A percentile compares a stretch with the other conserved stretches of the same genome.
phyloP scores from a whole-genome alignment of 768 basidiomycete genomes.

The Pleurotus platypus region DNA sequence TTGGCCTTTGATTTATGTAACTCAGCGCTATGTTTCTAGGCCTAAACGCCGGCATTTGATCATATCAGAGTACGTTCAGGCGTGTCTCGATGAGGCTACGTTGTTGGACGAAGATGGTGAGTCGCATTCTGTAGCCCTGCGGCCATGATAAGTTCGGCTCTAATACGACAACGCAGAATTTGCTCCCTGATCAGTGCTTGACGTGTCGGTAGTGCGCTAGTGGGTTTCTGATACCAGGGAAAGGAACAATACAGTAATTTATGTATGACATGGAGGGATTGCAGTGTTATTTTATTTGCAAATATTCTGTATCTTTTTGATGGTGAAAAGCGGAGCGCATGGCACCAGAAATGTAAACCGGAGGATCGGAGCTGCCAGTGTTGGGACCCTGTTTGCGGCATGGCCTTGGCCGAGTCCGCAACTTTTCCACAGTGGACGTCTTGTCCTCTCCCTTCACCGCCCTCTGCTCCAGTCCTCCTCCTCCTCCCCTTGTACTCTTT shows the following conservation, averaged over 20 bases:
- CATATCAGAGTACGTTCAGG: conserved; percentile 71
- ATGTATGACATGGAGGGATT: neutral
- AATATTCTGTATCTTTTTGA: neutral
- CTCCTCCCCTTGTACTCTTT: conserved; percentile 11
- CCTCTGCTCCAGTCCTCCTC: conserved; percentile 10
- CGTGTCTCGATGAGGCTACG: conserved; percentile 80
- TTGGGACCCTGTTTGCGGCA: conserved; percentile 9
- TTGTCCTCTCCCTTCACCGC: conserved; percentile 13
- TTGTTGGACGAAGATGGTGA: conserved; percentile 83
- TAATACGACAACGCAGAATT: neutral
- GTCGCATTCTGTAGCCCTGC: conserved; percentile 15
- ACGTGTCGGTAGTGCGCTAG: no score
- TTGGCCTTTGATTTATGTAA: conserved; percentile 8
- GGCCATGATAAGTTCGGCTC: no score
- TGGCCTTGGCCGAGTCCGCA: neutral
- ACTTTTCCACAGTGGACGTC: conserved; percentile 7
- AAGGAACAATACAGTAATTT: neutral
- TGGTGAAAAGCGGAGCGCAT: conserved; percentile 1
- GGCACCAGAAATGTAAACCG: neutral
- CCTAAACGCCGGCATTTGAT: conserved; percentile 80
- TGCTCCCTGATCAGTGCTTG: neutral
- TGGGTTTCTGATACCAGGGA: no score
- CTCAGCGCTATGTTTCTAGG: conserved; percentile 32
- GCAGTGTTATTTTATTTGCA: conserved; percentile 1
- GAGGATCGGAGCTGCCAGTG: conserved; percentile 8